Evolutionary conservation across 2,329 filamentous ascomycete species (phyloP), one percentile per base, ranked within the genome.

Genomic region (Cordyceps javanica): DNA sequence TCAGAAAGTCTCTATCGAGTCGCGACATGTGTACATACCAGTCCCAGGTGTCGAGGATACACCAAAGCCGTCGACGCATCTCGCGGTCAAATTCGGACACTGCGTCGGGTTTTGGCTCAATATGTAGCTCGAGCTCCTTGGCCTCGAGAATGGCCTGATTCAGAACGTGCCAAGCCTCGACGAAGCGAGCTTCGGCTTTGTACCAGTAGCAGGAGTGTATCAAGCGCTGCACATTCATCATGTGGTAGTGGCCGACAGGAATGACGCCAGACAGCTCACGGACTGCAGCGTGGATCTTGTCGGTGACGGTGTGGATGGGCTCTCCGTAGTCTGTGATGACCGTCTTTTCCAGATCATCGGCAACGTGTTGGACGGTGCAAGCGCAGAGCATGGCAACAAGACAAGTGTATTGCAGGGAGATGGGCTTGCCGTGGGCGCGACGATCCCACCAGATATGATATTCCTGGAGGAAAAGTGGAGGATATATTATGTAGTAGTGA

Each of bases 401-500:
- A 56, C 63, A 66, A 1, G 69, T 70, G 60, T 63, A 70, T 39
- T 68, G 67, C 25, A 70, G 51, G 2, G 63, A 62, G 2, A 70
- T 36, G 2, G 63, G 61, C n/a, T 63, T 54, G 19, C 60, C 58
- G 9, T 59, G 57, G 3, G 48, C 36, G 26, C 63, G 58, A 13
- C 62, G 56, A 26, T 66, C 61, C 69, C 68, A 71, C 69, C 68
- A 71, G 23, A 61, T 60, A 23, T 69, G 62, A 39, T 71, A 70
- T 25, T 69, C 64, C 10, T 62, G 59, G 19, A 67, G 46, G 45
- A 71, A 70, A 8, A 61, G 56, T 9, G 66, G 62, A n/a, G 66
- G 64, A 48, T 69, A 67, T 49, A 71, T 64, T 55, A 70, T 66
- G 62, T 69, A 69, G 59, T 71, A 70, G 57, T 71, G 67, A 21